Percentiles rank a stretch among this genome's conserved stretches.
These are phyloP conservation scores for Sporothrix variecibatus DNA, from an alignment of 2,329 filamentous ascomycete genomes.

Conservation along the genomic window DNA sequence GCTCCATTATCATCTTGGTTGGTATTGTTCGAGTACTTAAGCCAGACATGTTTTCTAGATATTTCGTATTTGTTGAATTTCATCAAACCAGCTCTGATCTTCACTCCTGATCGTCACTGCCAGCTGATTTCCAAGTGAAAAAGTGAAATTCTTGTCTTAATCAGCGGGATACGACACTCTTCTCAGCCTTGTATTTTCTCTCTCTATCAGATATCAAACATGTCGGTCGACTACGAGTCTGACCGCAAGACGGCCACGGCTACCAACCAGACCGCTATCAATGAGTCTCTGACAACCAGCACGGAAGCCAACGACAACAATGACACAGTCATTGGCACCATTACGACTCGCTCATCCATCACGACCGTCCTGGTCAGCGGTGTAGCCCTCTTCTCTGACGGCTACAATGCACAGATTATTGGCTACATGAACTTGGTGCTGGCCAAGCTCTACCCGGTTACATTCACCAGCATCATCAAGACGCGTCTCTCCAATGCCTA, in stretches of 20 bases:
- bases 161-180: not conserved
- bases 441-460: conserved; percentile 46
- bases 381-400: conserved; percentile 8
- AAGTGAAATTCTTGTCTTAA: not conserved
- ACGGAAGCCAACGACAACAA: not conserved
- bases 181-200: not conserved
- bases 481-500: conserved; percentile 57
- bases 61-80: not conserved
- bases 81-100: not conserved
- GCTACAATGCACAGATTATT: conserved; percentile 43
- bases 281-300: not conserved
- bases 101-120: too few species aligned
- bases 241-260: not conserved
- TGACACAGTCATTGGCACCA: not conserved
- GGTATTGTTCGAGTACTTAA: not conserved
- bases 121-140: not conserved
- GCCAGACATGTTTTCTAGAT: not conserved
- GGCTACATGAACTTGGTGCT: conserved; percentile 48
- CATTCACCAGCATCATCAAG: conserved; percentile 47
- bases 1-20: not conserved
- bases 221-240: not conserved
- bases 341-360: not conserved
- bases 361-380: not conserved
- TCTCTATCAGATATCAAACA: not conserved
- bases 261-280: not conserved